Conservation (phyloP, 2,329 filamentous ascomycete genomes). For the Fusarium sp. region DNA sequence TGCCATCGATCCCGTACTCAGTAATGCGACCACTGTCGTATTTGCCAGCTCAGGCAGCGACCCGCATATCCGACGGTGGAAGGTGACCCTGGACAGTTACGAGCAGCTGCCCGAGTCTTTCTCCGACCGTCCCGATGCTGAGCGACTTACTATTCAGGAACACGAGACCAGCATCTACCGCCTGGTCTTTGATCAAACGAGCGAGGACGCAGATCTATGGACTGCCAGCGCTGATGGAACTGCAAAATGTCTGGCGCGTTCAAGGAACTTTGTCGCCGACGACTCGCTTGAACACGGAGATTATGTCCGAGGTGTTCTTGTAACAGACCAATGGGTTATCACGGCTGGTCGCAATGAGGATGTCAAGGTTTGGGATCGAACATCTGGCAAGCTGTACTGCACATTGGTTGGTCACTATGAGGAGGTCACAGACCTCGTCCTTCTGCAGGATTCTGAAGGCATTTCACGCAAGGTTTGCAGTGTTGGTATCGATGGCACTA, state of each 20-base stretch:
- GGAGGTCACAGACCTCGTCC: conserved; percentile 85
- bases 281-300: conserved; percentile 84
- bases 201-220: conserved; percentile 82
- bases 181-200: conserved; percentile 75
- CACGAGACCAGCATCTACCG: conserved; percentile 94
- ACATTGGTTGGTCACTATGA: conserved; percentile 88
- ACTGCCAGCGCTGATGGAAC: conserved; percentile 94
- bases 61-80: conserved; percentile 83
- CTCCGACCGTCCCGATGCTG: conserved; percentile 56
- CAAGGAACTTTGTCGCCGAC: conserved; percentile 76
- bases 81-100: conserved; percentile 65
- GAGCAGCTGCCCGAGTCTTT: conserved; percentile 67
- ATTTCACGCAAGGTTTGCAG: conserved; percentile 73
- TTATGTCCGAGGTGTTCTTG: conserved; percentile 86
- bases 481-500: conserved; percentile 89
- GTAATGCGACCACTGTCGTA: conserved; percentile 63
- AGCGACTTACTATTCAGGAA: conserved; percentile 72
- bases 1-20: conserved; percentile 76
- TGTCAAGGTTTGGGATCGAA: conserved; percentile 87
- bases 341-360: conserved; percentile 94
- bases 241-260: conserved; percentile 81
- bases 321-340: conserved; percentile 82
- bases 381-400: conserved; percentile 79
- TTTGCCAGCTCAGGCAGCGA: conserved; percentile 87
- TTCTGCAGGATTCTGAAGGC: conserved; percentile 63